These are phyloP conservation scores for Umbelopsis sp. DNA, from an alignment of 192 early-diverging fungal genomes.

Conservation along the genomic window DNA sequence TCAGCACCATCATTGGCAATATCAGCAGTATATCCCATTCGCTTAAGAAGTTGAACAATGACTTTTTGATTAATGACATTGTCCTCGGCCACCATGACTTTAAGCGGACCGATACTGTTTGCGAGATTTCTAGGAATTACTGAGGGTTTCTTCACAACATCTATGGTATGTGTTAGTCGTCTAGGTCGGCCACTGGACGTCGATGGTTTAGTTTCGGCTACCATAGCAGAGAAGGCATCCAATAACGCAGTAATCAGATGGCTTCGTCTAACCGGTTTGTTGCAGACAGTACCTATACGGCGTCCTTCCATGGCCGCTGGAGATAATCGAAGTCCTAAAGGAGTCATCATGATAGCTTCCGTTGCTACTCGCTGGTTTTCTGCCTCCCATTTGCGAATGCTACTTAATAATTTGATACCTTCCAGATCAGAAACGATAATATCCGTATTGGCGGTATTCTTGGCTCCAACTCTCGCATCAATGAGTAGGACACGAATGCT, in stretches of 20 bases:
- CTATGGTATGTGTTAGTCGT: background rate
- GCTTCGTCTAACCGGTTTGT: background rate
- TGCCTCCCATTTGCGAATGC: background rate
- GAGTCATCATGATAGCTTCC: conserved; percentile 1
- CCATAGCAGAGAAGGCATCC: background rate
- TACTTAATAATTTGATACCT: background rate
- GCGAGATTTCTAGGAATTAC: conserved; percentile 11
- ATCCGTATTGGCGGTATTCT: background rate
- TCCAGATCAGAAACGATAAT: background rate
- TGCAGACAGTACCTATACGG: conserved; percentile 8
- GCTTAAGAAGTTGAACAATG: conserved; percentile 49
- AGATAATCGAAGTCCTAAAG: background rate
- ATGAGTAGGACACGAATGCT: conserved; percentile 15
- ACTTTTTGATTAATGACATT: conserved; percentile 76
- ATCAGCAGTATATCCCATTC: conserved; percentile 26
- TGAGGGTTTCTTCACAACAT: background rate
- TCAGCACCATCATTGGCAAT: conserved; percentile 32
- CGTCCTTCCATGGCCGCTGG: background rate
- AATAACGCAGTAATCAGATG: background rate
- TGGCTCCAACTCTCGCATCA: background rate
- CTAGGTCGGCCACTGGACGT: background rate
- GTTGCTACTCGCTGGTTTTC: background rate
- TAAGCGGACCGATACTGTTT: conserved; percentile 30
- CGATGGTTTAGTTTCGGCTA: background rate
- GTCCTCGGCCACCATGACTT: conserved; percentile 72